Percentiles rank a stretch among this genome's conserved stretches.
Evolutionary conservation across 805 yeast genomes (phyloP).

Genomic region (Saccharomycopsis lassenensis): DNA sequence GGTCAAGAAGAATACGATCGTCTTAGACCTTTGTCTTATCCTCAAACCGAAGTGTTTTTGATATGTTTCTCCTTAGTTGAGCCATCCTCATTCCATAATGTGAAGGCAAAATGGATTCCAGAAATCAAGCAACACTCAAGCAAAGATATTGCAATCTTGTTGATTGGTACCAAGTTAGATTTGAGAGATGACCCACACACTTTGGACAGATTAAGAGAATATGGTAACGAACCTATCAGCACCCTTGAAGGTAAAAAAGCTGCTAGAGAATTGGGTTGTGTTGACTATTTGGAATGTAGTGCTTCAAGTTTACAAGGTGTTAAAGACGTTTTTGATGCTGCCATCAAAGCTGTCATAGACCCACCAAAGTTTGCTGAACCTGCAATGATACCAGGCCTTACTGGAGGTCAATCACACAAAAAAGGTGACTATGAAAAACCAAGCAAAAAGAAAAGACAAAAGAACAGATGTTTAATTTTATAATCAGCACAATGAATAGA

Average conservation of each 20-base stretch:
- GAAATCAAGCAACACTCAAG: constrained; percentile 81
- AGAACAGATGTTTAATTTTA: constrained; percentile 38
- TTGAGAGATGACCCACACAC: constrained; percentile 72
- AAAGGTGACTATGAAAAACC: background rate
- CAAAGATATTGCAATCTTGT: constrained; percentile 50
- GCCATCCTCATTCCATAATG: constrained; percentile 72
- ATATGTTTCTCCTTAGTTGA: constrained; percentile 79
- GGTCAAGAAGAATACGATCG: constrained; percentile 91
- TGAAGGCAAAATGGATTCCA: constrained; percentile 74
- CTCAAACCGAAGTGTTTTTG: constrained; percentile 82
- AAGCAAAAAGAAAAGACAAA: constrained; percentile 18
- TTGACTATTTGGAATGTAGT: constrained; percentile 75
- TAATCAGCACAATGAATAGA: constrained; percentile 22
- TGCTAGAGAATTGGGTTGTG: constrained; percentile 63
- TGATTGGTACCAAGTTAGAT: constrained; percentile 86
- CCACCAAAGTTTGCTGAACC: constrained; percentile 29
- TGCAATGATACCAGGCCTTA: constrained; percentile 8
- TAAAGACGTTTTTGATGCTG: constrained; percentile 72
- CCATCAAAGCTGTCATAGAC: constrained; percentile 58
- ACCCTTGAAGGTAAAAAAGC: constrained; percentile 50
- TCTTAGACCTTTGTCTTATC: constrained; percentile 79
- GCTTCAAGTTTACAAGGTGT: constrained; percentile 86
- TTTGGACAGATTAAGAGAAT: constrained; percentile 50
- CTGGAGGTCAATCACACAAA: constrained; percentile 3
- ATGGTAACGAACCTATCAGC: constrained; percentile 51